phyloP scores from a whole-genome alignment of 2,329 filamentous ascomycete genomes.

The Penicillium sp. region DNA sequence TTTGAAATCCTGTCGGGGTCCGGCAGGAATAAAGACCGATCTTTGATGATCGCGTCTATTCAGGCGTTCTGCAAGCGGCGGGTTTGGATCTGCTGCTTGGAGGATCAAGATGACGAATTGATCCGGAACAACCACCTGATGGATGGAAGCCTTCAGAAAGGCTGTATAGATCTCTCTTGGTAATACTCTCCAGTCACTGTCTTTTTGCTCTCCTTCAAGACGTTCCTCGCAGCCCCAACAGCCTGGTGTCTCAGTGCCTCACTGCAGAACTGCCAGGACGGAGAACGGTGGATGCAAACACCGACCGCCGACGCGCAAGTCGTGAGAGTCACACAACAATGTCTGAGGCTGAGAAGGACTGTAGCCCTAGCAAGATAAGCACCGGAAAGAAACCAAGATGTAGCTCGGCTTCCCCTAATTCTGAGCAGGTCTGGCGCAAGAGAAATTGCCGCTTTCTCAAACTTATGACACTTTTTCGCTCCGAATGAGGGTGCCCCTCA shows the following conservation, averaged over 20 bases:
- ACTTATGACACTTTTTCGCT: background rate
- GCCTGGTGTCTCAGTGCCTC: constrained; percentile 1
- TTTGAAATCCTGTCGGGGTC: background rate
- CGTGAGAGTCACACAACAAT: background rate
- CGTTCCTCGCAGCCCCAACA: background rate
- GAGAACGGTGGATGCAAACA: constrained; percentile 28
- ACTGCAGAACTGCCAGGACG: constrained; percentile 4
- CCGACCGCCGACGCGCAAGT: constrained; percentile 26
- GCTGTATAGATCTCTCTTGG: too few species aligned
- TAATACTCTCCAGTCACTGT: background rate
- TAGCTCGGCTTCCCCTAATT: background rate
- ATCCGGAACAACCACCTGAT: background rate
- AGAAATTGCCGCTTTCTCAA: background rate
- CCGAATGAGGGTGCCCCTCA: constrained; percentile 1
- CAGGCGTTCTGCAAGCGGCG: background rate
- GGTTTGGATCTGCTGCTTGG: background rate
- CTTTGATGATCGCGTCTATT: background rate
- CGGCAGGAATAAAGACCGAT: constrained; percentile 19
- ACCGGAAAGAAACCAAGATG: background rate
- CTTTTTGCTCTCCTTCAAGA: background rate
- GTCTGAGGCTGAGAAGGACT: background rate
- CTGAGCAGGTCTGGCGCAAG: background rate
- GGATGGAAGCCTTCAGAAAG: background rate
- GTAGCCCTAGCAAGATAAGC: background rate
- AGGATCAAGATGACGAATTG: background rate